These are phyloP conservation scores for Kluyveromyces wickerhamii DNA, from an alignment of 805 yeast genomes.

Conservation along the genomic window DNA sequence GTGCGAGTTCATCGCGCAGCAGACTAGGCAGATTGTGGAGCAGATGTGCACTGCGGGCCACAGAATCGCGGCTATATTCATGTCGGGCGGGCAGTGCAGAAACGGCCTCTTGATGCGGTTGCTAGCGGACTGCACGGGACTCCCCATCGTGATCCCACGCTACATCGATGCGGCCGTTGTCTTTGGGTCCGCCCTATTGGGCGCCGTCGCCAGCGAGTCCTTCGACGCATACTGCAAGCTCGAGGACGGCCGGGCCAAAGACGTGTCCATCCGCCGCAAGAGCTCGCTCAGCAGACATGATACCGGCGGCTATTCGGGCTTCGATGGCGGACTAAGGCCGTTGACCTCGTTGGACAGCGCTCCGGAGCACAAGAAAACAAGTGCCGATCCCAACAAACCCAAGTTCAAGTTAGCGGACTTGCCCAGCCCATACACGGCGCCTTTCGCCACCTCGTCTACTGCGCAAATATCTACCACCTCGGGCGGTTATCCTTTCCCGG, in stretches of 20 bases:
- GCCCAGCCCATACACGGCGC: slow-evolving; percentile 72
- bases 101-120: slow-evolving; percentile 83
- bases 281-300: slow-evolving; percentile 3
- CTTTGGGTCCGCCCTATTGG: slow-evolving; percentile 89
- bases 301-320: background rate
- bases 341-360: background rate
- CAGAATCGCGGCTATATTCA: slow-evolving; percentile 61
- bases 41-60: slow-evolving; percentile 80
- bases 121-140: slow-evolving; percentile 86
- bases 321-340: slow-evolving; percentile 1
- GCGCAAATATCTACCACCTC: slow-evolving; percentile 28
- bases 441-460: slow-evolving; percentile 63
- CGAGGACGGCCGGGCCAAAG: slow-evolving; percentile 1
- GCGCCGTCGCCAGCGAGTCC: slow-evolving; percentile 85
- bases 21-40: slow-evolving; percentile 90
- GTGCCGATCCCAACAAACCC: background rate
- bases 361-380: background rate
- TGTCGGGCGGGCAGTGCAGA: slow-evolving; percentile 96
- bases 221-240: slow-evolving; percentile 28
- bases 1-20: slow-evolving; percentile 95
- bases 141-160: slow-evolving; percentile 86
- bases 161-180: slow-evolving; percentile 97
- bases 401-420: slow-evolving; percentile 10
- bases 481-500: slow-evolving; percentile 42
- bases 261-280: slow-evolving; percentile 3